These are phyloP conservation scores for Gnomoniopsis sp. DNA, from an alignment of 2,329 filamentous ascomycete genomes.

Conservation along the genomic window DNA sequence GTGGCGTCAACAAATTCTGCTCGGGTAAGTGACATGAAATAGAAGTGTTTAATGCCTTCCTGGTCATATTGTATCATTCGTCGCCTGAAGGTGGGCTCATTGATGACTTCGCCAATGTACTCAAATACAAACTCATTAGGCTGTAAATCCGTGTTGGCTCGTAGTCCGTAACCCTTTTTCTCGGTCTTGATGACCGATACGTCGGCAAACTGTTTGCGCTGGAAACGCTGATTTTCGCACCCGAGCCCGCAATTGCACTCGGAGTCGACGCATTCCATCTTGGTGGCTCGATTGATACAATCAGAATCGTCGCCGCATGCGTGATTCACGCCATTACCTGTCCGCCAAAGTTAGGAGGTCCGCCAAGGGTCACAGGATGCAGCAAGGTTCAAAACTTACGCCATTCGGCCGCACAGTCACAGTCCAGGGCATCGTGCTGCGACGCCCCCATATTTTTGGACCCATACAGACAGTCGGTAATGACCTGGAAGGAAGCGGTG, in stretches of 20 bases:
- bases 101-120: slow-evolving; percentile 98
- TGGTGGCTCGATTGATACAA: slow-evolving; percentile 97
- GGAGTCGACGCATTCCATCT: slow-evolving; percentile 85
- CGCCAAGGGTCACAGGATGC: slow-evolving; percentile 18
- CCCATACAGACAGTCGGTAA: slow-evolving; percentile 83
- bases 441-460: slow-evolving; percentile 89
- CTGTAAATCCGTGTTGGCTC: slow-evolving; percentile 72
- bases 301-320: slow-evolving; percentile 96
- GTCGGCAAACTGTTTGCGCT: slow-evolving; percentile 81
- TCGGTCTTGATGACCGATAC: slow-evolving; percentile 97
- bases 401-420: slow-evolving; percentile 93
- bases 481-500: slow-evolving; percentile 71
- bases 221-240: slow-evolving; percentile 94
- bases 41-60: slow-evolving; percentile 98
- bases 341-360: slow-evolving; percentile 15
- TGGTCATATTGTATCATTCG: slow-evolving; percentile 93
- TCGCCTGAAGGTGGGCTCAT: slow-evolving; percentile 81
- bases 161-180: slow-evolving; percentile 93
- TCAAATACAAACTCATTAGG: slow-evolving; percentile 94
- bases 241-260: slow-evolving; percentile 83
- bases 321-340: slow-evolving; percentile 65
- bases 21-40: slow-evolving; percentile 98
- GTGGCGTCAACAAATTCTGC: slow-evolving; percentile 97
- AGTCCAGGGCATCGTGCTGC: slow-evolving; percentile 86
- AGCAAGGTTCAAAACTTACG: slow-evolving; percentile 58